These are phyloP conservation scores for Dendrocalamus sinicus DNA, from an alignment of 176 grass and related monocot species.

Conservation along the genomic window DNA sequence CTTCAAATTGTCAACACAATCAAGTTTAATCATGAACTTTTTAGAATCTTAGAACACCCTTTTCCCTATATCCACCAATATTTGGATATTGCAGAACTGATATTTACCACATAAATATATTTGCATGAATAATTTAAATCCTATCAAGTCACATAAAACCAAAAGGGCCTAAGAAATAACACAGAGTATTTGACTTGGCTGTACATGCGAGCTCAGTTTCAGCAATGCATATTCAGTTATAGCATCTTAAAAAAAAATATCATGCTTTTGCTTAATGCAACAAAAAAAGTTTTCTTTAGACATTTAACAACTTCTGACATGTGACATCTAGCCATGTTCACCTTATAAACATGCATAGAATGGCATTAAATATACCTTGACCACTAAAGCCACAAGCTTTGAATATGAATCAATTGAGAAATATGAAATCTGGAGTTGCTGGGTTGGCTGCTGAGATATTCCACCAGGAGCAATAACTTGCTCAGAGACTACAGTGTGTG, in stretches of 20 bases:
- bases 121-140: not conserved
- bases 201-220: not conserved
- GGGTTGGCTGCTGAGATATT: slow-evolving; percentile 55
- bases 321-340: not conserved
- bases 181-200: not conserved
- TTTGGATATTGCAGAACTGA: not conserved
- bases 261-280: slow-evolving; percentile 19
- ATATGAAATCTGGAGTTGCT: slow-evolving; percentile 71
- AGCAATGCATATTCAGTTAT: not conserved
- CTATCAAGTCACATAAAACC: not conserved
- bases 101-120: not conserved
- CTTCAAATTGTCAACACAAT: not conserved
- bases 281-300: not conserved
- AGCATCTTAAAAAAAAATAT: not conserved
- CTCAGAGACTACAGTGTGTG: slow-evolving; percentile 68
- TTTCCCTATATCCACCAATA: not conserved
- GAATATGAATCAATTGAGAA: slow-evolving; percentile 89
- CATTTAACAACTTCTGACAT: not conserved
- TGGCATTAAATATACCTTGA: slow-evolving; percentile 68
- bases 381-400: slow-evolving; percentile 72
- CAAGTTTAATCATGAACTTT: not conserved
- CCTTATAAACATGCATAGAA: not conserved
- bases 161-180: not conserved
- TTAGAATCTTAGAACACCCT: not conserved
- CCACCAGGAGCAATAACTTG: slow-evolving; percentile 53